phyloP scores from a whole-genome alignment of 306 rosid species.

The Vigna mungo region DNA sequence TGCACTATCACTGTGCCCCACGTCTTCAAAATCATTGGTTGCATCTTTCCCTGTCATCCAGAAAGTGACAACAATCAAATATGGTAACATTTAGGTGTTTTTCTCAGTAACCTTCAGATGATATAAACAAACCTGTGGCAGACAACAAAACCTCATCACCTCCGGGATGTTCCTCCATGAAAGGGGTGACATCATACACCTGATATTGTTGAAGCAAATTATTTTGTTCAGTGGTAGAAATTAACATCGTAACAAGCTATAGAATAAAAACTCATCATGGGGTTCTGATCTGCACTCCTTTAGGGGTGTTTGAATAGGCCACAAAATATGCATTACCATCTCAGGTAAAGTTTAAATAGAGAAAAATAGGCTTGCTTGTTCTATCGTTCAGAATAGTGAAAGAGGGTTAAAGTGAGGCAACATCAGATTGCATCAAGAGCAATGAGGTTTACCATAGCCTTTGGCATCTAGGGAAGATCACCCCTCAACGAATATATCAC shows the following conservation, averaged over 20 bases:
- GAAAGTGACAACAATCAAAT: constrained; percentile 3
- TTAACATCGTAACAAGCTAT: constrained; percentile 16
- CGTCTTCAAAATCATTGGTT: constrained; percentile 92
- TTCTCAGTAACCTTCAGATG: constrained; percentile 6
- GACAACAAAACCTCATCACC: constrained; percentile 91
- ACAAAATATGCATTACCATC: constrained; percentile 1
- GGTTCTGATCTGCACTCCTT: constrained; percentile 4
- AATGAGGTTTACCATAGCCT: not conserved
- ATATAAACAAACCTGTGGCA: constrained; percentile 72
- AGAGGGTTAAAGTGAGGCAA: not conserved
- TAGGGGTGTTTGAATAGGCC: constrained; percentile 22
- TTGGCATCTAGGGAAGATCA: not conserved
- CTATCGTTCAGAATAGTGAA: constrained; percentile 20
- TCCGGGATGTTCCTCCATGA: constrained; percentile 99
- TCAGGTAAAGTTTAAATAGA: not conserved
- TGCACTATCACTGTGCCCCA: constrained; percentile 95
- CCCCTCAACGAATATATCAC: constrained; percentile 3
- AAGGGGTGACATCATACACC: constrained; percentile 91
- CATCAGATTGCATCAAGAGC: constrained; percentile 17
- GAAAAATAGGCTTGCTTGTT: not conserved
- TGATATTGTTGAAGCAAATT: constrained; percentile 40
- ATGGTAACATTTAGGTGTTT: constrained; percentile 1
- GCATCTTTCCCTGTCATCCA: constrained; percentile 85
- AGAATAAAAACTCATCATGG: not conserved
- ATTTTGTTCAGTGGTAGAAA: constrained; percentile 6